Percentiles rank a stretch among this genome's conserved stretches.
Conservation (phyloP, 139 green algal species). For the Prasinococcaceae sp. region DNA sequence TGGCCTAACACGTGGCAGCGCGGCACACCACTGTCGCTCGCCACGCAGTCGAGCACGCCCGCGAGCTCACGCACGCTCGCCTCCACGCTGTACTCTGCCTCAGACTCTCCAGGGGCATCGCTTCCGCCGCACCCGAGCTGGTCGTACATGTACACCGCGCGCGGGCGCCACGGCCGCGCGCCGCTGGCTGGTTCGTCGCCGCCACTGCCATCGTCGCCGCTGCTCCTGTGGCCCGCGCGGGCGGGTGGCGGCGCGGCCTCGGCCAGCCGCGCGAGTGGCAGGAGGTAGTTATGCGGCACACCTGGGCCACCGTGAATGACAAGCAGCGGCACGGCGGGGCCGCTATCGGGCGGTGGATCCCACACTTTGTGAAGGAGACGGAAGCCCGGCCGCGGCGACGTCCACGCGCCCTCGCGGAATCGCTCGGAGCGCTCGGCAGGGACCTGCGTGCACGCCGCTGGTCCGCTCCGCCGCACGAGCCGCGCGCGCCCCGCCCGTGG, state of each 20-base stretch:
- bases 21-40: not conserved
- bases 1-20: not conserved
- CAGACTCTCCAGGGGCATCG: not conserved
- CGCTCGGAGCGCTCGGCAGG: not conserved
- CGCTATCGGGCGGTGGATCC: not conserved
- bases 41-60: not conserved
- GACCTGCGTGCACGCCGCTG: too few species aligned
- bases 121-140: not conserved
- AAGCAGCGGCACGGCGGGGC: not conserved
- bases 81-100: not conserved
- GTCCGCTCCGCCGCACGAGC: too few species aligned
- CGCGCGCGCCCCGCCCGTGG: too few species aligned
- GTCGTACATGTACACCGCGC: not conserved
- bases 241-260: not conserved
- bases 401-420: not conserved
- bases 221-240: too few species aligned
- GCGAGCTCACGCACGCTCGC: not conserved
- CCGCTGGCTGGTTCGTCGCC: too few species aligned
- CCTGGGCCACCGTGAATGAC: not conserved
- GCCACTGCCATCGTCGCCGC: too few species aligned
- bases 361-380: not conserved
- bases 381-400: not conserved
- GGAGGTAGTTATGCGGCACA: conserved; percentile 2
- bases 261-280: not conserved
- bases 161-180: too few species aligned